Conservation (phyloP, 83 land plant genomes). For the Larix sibirica region DNA sequence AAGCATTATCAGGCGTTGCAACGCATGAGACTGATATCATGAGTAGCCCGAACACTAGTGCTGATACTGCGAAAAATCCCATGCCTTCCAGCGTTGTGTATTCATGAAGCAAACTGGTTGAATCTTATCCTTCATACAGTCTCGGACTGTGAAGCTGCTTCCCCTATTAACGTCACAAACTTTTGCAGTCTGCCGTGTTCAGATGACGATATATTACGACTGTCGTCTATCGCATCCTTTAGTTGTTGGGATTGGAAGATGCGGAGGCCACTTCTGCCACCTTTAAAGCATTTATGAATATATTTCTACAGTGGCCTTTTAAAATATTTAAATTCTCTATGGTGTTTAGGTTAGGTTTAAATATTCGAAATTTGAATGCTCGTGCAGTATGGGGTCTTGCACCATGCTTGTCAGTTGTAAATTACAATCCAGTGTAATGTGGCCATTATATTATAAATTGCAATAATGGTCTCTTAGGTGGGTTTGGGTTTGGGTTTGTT, state of each 20-base stretch:
- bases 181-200: neutral
- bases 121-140: neutral
- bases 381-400: slow-evolving; percentile 6
- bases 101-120: neutral
- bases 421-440: no score
- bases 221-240: neutral
- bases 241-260: neutral
- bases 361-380: neutral
- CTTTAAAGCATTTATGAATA: neutral
- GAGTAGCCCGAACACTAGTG: neutral
- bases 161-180: slow-evolving; percentile 3
- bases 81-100: neutral
- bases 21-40: neutral
- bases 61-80: neutral
- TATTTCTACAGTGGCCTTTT: neutral
- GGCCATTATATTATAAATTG: no score
- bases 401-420: neutral
- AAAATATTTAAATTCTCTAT: no score
- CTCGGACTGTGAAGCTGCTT: neutral
- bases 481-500: no score
- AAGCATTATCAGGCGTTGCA: neutral
- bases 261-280: neutral
- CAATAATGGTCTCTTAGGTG: no score
- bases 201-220: neutral
- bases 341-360: neutral